Conservation (phyloP, 78 protist species). For the Dictyostelium purpureum region DNA sequence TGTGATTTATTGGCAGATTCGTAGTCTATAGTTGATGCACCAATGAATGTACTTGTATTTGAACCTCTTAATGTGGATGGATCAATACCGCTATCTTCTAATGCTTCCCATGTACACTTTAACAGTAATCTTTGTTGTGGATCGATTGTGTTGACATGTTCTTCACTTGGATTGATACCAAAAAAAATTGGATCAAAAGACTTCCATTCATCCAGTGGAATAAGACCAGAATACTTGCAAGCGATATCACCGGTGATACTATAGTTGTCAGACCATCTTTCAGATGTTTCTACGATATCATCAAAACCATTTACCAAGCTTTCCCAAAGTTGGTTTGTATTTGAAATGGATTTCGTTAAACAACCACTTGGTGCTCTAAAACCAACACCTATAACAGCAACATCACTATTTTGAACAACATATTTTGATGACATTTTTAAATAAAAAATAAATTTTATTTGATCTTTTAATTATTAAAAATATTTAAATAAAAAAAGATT, state of each 20-base stretch:
- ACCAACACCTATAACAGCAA: no score
- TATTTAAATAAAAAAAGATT: no score
- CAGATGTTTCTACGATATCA: no score
- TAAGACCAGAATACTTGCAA: slow-evolving; percentile 29
- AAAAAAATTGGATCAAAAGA: slow-evolving; percentile 57
- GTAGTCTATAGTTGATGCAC: slow-evolving; percentile 1
- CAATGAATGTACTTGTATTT: slow-evolving; percentile 30
- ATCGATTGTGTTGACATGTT: slow-evolving; percentile 40
- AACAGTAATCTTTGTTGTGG: slow-evolving; percentile 90
- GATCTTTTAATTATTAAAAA: no score
- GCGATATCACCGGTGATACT: neutral
- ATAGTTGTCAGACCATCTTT: no score
- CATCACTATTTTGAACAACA: no score
- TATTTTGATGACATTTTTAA: no score
- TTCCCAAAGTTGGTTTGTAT: no score
- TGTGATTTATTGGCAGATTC: neutral
- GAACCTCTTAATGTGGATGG: neutral
- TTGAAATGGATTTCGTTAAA: no score
- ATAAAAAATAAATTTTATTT: no score
- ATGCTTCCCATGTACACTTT: slow-evolving; percentile 57
- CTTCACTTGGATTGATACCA: slow-evolving; percentile 64
- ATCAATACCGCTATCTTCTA: slow-evolving; percentile 45
- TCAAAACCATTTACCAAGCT: no score
- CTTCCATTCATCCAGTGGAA: slow-evolving; percentile 15
- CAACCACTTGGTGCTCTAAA: no score